Conservation (phyloP, 805 yeast species). For the Candida endomychidarum region DNA sequence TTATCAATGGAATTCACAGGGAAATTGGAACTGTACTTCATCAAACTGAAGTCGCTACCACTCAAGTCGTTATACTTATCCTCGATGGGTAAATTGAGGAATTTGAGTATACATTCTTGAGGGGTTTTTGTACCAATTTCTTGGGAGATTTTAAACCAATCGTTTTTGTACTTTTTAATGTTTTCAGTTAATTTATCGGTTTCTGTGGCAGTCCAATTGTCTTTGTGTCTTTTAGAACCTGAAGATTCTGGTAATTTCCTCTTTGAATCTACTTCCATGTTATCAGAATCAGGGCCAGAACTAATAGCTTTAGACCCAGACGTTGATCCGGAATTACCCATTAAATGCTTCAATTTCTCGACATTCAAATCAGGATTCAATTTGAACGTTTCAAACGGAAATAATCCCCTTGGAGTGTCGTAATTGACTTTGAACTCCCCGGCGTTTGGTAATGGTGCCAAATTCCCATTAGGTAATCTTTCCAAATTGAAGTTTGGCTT, state of each 20-base stretch:
- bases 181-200: constrained; percentile 61
- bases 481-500: constrained; percentile 65
- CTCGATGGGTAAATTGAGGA: constrained; percentile 78
- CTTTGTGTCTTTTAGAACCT: constrained; percentile 27
- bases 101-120: constrained; percentile 78
- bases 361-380: constrained; percentile 55
- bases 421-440: constrained; percentile 74
- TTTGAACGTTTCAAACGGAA: constrained; percentile 85
- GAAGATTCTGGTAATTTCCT: neutral
- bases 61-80: constrained; percentile 60
- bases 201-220: constrained; percentile 68
- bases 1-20: constrained; percentile 87
- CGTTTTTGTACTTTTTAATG: constrained; percentile 59
- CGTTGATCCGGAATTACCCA: constrained; percentile 12
- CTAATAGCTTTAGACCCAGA: neutral
- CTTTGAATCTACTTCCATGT: constrained; percentile 1
- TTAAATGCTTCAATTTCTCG: constrained; percentile 31
- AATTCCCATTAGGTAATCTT: constrained; percentile 40
- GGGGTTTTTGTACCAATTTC: constrained; percentile 67
- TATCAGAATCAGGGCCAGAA: neutral
- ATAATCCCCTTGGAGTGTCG: constrained; percentile 90
- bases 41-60: constrained; percentile 60
- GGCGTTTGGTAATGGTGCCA: constrained; percentile 62
- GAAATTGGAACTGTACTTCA: constrained; percentile 78
- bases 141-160: constrained; percentile 77